Base-by-base conservation (phyloP, 2,329 filamentous ascomycete genomes). In the Sarocladiaceae sp. region DNA sequence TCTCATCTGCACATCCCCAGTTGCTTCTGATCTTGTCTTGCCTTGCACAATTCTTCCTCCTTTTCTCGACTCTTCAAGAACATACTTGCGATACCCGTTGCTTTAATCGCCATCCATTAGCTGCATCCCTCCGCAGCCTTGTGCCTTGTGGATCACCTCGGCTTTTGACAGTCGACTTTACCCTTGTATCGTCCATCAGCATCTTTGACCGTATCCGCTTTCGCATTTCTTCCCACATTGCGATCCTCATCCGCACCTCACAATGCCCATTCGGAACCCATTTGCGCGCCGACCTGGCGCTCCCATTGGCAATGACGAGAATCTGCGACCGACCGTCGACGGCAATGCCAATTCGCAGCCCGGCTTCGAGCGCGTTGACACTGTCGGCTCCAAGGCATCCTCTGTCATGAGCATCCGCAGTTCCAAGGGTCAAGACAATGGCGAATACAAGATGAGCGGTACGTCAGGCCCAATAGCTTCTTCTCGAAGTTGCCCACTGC, bases 361-460 rank as follows among this genome's bases (percentile, higher is more conserved):
- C 21, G 70, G 72, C 7, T 83, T 82, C 53, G 78, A 82, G 60
- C 72, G 73, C 47, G 76, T 80, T 49, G 76, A 82, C 53, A 82
- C 76, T 1, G 68, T 78, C 44, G 78, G 78, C 13, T 80, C 78
- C 52, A 79, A 76, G 61, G 70, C 76, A 12, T 79, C 80, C 16
- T 78, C 79, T 27, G 69, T 74, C 34, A 65, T 85, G 58, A 83
- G 76, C 57, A 73, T 83, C 45, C 74, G 73, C 52, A 80, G 75
- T 58, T 72, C 70, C 55, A 74, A 66, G 55, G 78, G 79, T 59
- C 70, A 72, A 44, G 81, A 85, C 53, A 82, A 73, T 27, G 80
- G 78, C 51, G 84, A 88, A 61, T 88, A 88, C 67, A 86, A 88
- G 66, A 76, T 89, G 76, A 87, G 83, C 65, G 84, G 85, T 88